These are phyloP conservation scores for Lenzites betulinus DNA, from an alignment of 768 basidiomycete genomes.

Conservation along the genomic window DNA sequence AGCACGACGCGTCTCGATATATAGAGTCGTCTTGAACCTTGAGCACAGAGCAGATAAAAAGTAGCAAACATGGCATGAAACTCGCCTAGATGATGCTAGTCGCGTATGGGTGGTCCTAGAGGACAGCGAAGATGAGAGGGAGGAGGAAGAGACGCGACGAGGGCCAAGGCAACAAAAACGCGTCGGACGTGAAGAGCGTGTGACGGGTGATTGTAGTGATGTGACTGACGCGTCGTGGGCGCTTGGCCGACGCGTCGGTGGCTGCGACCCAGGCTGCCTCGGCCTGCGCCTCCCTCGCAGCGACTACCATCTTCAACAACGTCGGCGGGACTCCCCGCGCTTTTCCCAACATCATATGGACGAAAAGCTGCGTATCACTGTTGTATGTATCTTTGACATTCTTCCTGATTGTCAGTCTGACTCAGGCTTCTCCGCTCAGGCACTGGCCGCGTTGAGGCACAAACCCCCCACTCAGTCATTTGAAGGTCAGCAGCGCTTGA, in stretches of 20 bases:
- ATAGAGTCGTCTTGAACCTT: background rate
- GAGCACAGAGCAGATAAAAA: background rate
- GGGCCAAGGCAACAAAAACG: conserved; percentile 5
- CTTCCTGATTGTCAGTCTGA: background rate
- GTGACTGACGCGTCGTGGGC: conserved; percentile 20
- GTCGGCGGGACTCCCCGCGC: background rate
- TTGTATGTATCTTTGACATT: conserved; percentile 7
- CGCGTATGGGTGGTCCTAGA: background rate
- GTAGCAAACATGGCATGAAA: background rate
- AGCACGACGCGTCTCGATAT: background rate
- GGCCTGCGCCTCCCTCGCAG: too few species aligned
- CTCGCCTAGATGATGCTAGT: too few species aligned
- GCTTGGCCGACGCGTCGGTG: background rate
- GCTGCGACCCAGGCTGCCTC: too few species aligned
- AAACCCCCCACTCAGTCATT: conserved; percentile 46
- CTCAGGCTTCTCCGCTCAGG: conserved; percentile 35
- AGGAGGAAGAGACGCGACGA: background rate
- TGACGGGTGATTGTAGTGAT: conserved; percentile 1
- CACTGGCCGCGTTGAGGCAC: conserved; percentile 46
- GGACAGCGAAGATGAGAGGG: background rate
- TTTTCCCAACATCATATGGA: background rate
- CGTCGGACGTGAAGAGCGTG: conserved; percentile 13
- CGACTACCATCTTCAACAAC: conserved; percentile 3
- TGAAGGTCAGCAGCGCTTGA: conserved; percentile 35
- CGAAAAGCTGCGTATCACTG: conserved; percentile 19